A percentile compares a stretch with the other conserved stretches of the same genome.
These are phyloP conservation scores for Peronospora farinosa DNA, from an alignment of 352 stramenopile species.

Conservation along the genomic window DNA sequence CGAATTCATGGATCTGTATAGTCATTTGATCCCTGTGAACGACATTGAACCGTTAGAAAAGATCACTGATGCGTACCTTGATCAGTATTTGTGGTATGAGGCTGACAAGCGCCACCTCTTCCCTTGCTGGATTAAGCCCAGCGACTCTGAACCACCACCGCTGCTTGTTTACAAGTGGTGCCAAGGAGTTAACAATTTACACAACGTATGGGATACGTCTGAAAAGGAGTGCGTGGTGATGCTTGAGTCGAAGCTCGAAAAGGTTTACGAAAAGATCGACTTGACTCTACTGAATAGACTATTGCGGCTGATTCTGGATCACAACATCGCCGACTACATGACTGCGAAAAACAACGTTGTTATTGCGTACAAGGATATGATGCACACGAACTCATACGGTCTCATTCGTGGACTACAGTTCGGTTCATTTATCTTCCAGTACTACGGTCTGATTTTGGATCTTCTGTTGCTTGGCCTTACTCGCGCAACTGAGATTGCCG, in stretches of 20 bases:
- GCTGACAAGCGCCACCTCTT: slow-evolving; percentile 99
- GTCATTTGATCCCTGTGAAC: slow-evolving; percentile 97
- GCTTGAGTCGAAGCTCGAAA: slow-evolving; percentile 98
- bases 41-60: slow-evolving; percentile 99
- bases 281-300: slow-evolving; percentile 97
- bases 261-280: slow-evolving; percentile 99
- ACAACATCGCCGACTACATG: slow-evolving; percentile 99
- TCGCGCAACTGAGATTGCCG: slow-evolving; percentile 96
- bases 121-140: slow-evolving; percentile 99
- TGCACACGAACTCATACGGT: slow-evolving; percentile 99
- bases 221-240: slow-evolving; percentile 99
- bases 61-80: slow-evolving; percentile 99
- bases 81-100: slow-evolving; percentile 99
- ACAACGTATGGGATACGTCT: slow-evolving; percentile 97
- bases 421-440: slow-evolving; percentile 96
- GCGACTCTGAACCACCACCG: slow-evolving; percentile 97
- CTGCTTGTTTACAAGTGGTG: slow-evolving; percentile 99
- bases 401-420: slow-evolving; percentile 98
- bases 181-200: slow-evolving; percentile 99
- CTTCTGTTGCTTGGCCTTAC: slow-evolving; percentile 96
- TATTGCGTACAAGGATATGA: slow-evolving; percentile 99
- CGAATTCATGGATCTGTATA: slow-evolving; percentile 99
- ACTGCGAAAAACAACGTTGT: slow-evolving; percentile 99
- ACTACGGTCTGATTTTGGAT: slow-evolving; percentile 99
- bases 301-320: slow-evolving; percentile 97